A percentile compares a stretch with the other conserved stretches of the same genome.
Conservation (phyloP, 2,329 filamentous ascomycete genomes). For the Colletotrichum scovillei region DNA sequence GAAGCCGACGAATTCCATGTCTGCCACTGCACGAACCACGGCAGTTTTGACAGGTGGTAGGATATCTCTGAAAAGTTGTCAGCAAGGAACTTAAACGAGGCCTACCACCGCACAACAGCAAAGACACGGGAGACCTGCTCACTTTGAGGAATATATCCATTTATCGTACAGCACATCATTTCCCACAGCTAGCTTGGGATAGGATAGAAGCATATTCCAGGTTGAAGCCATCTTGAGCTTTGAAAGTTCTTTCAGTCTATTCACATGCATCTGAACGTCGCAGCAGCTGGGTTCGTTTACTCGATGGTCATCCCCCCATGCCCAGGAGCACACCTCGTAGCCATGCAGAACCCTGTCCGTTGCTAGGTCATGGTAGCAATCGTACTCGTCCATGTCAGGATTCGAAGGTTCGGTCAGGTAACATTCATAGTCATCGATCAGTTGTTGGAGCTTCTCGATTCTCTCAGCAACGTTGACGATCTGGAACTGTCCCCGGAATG, state of each 20-base stretch:
- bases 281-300: not conserved
- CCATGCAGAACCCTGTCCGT: not conserved
- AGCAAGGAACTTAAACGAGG: not conserved
- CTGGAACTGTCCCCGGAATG: not conserved
- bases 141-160: not conserved
- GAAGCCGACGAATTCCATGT: not conserved
- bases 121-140: not conserved
- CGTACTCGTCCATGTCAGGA: not conserved
- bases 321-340: too few relatives aligned
- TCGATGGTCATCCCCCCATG: not conserved
- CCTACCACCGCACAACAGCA: not conserved
- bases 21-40: not conserved
- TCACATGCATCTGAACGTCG: not conserved
- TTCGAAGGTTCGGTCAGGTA: not conserved
- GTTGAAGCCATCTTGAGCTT: not conserved
- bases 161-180: not conserved
- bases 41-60: not conserved
- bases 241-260: not conserved
- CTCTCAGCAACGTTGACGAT: not conserved
- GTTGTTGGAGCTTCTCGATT: not conserved
- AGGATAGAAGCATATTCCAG: not conserved
- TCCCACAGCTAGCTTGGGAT: not conserved
- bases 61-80: not conserved
- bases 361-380: not conserved
- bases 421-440: too few relatives aligned